Conservation (phyloP, 768 basidiomycete species). For the Imleria badia region DNA sequence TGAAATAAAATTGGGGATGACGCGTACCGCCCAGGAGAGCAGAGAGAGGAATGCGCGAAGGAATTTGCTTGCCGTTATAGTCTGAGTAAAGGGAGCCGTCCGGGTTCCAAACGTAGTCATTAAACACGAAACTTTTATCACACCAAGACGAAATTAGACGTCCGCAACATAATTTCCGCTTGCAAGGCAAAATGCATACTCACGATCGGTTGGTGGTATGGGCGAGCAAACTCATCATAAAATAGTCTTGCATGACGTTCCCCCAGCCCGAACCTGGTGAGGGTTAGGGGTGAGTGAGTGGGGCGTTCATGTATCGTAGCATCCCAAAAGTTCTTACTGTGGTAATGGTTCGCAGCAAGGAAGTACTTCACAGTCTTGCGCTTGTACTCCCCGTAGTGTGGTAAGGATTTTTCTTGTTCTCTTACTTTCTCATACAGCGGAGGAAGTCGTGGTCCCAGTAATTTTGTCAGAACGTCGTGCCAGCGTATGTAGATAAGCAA, state of each 20-base stretch:
- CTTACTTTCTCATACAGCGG: slow-evolving; percentile 43
- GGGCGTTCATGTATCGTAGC: neutral
- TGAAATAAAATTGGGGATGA: neutral
- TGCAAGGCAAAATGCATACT: slow-evolving; percentile 2
- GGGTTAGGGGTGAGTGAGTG: neutral
- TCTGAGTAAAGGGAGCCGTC: slow-evolving; percentile 36
- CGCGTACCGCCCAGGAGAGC: slow-evolving; percentile 38
- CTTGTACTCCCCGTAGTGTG: slow-evolving; percentile 42
- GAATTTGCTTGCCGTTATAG: slow-evolving; percentile 37
- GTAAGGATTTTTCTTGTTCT: slow-evolving; percentile 38
- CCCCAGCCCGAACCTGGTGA: slow-evolving; percentile 39
- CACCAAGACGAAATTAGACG: slow-evolving; percentile 1
- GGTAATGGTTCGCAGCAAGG: slow-evolving; percentile 47
- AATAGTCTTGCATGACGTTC: slow-evolving; percentile 41
- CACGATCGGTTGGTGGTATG: slow-evolving; percentile 37
- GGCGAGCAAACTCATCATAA: slow-evolving; percentile 37
- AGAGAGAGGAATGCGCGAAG: slow-evolving; percentile 42
- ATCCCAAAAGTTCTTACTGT: slow-evolving; percentile 27
- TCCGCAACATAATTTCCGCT: neutral
- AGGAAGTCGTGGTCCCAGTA: slow-evolving; percentile 23
- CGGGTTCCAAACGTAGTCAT: slow-evolving; percentile 43
- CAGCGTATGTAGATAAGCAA: slow-evolving; percentile 14
- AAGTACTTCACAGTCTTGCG: slow-evolving; percentile 41
- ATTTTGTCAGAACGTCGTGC: neutral
- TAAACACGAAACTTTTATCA: slow-evolving; percentile 39